These are phyloP conservation scores for Senecio squalidus DNA, from an alignment of 140 eudicot species.

Conservation along the genomic window DNA sequence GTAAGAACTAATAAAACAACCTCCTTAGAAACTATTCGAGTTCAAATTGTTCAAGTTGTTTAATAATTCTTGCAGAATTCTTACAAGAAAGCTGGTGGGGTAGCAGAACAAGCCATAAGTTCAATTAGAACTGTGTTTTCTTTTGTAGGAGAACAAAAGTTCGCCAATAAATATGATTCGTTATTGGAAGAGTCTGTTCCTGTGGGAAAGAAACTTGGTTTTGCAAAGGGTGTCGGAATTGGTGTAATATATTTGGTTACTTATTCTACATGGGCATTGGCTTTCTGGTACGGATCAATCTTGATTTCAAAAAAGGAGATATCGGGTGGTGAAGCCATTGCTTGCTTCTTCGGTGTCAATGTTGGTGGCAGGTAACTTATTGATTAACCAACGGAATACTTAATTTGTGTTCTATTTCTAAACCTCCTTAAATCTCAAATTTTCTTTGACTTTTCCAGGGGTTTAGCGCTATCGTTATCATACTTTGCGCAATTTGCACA, in stretches of 20 bases:
- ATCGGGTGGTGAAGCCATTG: constrained; percentile 72
- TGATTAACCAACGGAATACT: too few species aligned
- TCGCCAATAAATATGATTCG: constrained; percentile 49
- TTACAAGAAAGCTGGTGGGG: constrained; percentile 69
- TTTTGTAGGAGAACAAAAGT: constrained; percentile 63
- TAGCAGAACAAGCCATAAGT: constrained; percentile 81
- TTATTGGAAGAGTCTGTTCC: constrained; percentile 51
- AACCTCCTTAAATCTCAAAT: neutral
- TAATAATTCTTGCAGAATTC: constrained; percentile 41
- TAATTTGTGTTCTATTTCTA: too few species aligned
- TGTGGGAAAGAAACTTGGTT: constrained; percentile 68
- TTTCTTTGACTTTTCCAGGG: constrained; percentile 32
- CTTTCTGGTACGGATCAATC: constrained; percentile 86
- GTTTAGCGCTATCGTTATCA: constrained; percentile 66
- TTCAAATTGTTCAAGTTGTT: neutral
- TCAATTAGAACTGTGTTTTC: constrained; percentile 77
- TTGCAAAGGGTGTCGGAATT: constrained; percentile 76
- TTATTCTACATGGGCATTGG: constrained; percentile 84
- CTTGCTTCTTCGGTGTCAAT: constrained; percentile 86
- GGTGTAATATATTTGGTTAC: constrained; percentile 82
- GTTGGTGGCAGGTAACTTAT: constrained; percentile 69
- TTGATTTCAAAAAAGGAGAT: constrained; percentile 46
- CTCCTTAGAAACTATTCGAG: neutral
- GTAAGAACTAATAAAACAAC: constrained; percentile 24
- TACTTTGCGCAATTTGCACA: constrained; percentile 84